Conservation (phyloP, 1,139 yeast species). For the Taiozyma sp. region DNA sequence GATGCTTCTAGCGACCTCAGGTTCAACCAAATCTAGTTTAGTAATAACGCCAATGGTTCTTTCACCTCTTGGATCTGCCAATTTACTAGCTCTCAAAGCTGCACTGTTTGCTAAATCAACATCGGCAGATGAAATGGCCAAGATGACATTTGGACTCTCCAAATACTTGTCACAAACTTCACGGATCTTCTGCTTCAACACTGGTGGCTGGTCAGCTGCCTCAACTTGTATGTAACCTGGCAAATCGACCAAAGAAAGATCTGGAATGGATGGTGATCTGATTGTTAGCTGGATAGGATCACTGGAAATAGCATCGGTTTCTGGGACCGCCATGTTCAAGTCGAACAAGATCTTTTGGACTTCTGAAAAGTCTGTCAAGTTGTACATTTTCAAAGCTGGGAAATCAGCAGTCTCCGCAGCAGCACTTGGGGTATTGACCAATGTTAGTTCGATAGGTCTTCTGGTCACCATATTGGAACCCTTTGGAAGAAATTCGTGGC, state of each 20-base stretch:
- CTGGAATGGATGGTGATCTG: constrained; percentile 90
- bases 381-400: constrained; percentile 79
- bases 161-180: constrained; percentile 79
- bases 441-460: constrained; percentile 89
- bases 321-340: constrained; percentile 88
- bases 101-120: constrained; percentile 96
- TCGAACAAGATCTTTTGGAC: constrained; percentile 84
- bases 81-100: constrained; percentile 85
- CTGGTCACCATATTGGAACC: constrained; percentile 96
- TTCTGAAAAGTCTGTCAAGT: constrained; percentile 79
- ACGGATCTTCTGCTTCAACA: constrained; percentile 73
- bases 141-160: constrained; percentile 85
- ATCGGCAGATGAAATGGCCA: constrained; percentile 97
- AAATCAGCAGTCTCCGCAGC: constrained; percentile 91
- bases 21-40: constrained; percentile 82
- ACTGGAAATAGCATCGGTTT: constrained; percentile 74
- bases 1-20: constrained; percentile 63
- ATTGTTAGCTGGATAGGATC: constrained; percentile 92
- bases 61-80: constrained; percentile 92
- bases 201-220: constrained; percentile 92
- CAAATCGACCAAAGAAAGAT: constrained; percentile 85
- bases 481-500: constrained; percentile 90
- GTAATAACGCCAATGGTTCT: constrained; percentile 96
- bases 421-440: constrained; percentile 77
- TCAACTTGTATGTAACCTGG: constrained; percentile 98